Evolutionary conservation across 192 early-diverging fungal genomes (phyloP).

Genomic region (Backusella tarrabulga): DNA sequence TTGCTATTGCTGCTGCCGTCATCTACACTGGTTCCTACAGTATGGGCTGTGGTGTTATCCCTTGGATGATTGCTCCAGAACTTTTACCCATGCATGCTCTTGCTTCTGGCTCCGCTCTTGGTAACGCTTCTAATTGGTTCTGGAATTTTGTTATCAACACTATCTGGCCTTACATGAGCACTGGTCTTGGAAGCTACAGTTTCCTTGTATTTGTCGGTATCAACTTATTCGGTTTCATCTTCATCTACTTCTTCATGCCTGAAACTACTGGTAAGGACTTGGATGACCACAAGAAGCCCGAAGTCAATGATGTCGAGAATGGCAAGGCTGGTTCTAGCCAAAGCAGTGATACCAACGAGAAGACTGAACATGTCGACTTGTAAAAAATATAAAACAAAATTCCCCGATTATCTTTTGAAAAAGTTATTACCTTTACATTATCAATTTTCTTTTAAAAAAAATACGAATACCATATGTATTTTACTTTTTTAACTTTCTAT

Average conservation of each 20-base stretch:
- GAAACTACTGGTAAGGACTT: constrained; percentile 60
- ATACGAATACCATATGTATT: background rate
- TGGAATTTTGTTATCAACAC: constrained; percentile 47
- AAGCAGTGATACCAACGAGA: constrained; percentile 4
- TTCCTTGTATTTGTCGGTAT: constrained; percentile 73
- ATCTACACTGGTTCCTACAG: constrained; percentile 75
- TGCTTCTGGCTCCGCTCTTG: constrained; percentile 67
- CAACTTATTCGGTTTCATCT: constrained; percentile 62
- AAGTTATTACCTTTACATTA: background rate
- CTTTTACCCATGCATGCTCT: constrained; percentile 76
- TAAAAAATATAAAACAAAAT: constrained; percentile 3
- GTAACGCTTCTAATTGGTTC: constrained; percentile 73
- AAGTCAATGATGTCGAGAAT: background rate
- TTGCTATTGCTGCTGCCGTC: constrained; percentile 50
- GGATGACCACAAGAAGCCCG: constrained; percentile 8
- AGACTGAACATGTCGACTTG: constrained; percentile 5
- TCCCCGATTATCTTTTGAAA: background rate
- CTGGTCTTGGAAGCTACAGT: constrained; percentile 29
- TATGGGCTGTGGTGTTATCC: constrained; percentile 79
- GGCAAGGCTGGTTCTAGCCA: background rate
- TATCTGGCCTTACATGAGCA: constrained; percentile 39
- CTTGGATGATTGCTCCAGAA: constrained; percentile 81
- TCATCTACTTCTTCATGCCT: constrained; percentile 71
- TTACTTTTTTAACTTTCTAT: background rate
- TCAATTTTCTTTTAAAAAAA: background rate